A percentile compares a stretch with the other conserved stretches of the same genome.
Conservation (phyloP, 371 early-diverging fungal species). For the Phascolomyces articulosus region DNA sequence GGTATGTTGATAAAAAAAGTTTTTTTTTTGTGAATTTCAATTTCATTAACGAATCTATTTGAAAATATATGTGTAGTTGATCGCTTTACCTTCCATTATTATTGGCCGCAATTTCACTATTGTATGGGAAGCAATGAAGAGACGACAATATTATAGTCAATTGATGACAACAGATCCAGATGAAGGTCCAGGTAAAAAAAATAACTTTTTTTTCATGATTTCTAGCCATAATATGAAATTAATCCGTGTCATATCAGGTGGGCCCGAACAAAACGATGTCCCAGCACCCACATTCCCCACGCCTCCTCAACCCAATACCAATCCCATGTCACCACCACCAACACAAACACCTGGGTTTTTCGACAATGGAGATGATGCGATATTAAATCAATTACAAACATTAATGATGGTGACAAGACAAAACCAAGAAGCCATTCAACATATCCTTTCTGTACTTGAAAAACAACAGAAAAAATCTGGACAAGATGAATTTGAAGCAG, state of each 20-base stretch:
- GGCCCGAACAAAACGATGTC: not conserved
- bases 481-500: not conserved
- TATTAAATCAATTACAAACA: slow-evolving; percentile 48
- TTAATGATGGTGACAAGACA: slow-evolving; percentile 53
- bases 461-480: slow-evolving; percentile 23
- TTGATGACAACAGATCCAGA: slow-evolving; percentile 10
- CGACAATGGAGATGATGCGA: slow-evolving; percentile 34
- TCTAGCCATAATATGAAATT: too few species aligned
- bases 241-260: not conserved
- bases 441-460: slow-evolving; percentile 48
- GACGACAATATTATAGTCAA: slow-evolving; percentile 26
- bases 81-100: slow-evolving; percentile 88
- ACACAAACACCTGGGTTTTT: slow-evolving; percentile 13
- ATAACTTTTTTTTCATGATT: not conserved
- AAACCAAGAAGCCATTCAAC: slow-evolving; percentile 59
- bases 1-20: slow-evolving; percentile 30
- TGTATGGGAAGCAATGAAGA: slow-evolving; percentile 83
- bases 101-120: slow-evolving; percentile 87
- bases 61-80: slow-evolving; percentile 50
- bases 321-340: slow-evolving; percentile 16
- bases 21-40: not conserved
- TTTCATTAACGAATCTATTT: not conserved
- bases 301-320: slow-evolving; percentile 5
- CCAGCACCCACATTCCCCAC: not conserved
- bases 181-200: not conserved